These are phyloP conservation scores for Syzygium oleosum DNA, from an alignment of 345 rosid species.

Conservation along the genomic window DNA sequence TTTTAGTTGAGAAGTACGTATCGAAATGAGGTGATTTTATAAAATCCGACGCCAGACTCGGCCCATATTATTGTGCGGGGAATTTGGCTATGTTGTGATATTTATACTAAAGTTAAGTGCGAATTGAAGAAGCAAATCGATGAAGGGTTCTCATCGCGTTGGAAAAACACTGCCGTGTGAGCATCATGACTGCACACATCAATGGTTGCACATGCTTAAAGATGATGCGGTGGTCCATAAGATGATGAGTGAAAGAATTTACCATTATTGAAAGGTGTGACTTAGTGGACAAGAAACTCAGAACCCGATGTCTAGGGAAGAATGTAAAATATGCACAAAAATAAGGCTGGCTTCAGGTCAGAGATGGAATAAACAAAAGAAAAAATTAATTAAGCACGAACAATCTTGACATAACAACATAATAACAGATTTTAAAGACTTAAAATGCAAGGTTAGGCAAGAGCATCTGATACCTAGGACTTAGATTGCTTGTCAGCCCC, in stretches of 20 bases:
- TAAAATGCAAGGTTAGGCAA: not conserved
- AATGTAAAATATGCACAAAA: not conserved
- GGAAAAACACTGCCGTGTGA: not conserved
- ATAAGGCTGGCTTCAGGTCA: not conserved
- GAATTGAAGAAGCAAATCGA: fast-evolving
- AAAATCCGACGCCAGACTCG: fast-evolving
- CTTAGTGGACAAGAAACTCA: not conserved
- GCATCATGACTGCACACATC: not conserved
- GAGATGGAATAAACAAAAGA: not conserved
- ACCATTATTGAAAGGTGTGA: not conserved
- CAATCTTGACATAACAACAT: not conserved
- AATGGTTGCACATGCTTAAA: not conserved
- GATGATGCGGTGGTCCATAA: not conserved
- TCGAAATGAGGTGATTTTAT: not conserved
- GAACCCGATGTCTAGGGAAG: not conserved
- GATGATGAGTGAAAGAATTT: not conserved
- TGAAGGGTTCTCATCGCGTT: not conserved
- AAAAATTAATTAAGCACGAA: not conserved
- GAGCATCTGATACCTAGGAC: not conserved
- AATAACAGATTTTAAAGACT: not conserved
- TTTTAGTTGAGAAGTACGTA: not conserved
- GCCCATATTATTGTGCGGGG: fast-evolving
- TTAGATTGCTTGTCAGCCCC: not conserved
- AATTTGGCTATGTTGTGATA: not conserved
- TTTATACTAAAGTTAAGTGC: not conserved